Evolutionary conservation across 1,284 basidiomycete species (phyloP), one percentile per base, ranked within the genome.

Genomic region (Puccinia hordei): DNA sequence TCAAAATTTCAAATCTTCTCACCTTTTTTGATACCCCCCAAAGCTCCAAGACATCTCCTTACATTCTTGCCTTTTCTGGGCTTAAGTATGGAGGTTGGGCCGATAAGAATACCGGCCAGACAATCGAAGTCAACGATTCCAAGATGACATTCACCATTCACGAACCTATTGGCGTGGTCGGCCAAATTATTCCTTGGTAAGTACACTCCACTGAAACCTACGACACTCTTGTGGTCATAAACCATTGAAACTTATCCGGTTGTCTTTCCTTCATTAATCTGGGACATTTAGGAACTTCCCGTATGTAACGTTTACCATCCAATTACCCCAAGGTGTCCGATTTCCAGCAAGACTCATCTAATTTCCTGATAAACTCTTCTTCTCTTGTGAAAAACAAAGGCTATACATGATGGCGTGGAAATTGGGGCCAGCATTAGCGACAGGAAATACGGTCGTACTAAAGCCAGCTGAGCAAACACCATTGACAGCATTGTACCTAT

Each of bases 111-210:
- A 87, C 89, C 73, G 94, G 95, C 27, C 90, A 93, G 86, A 89
- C 89, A 76, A 91, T 94, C 84, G 93, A 94, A 86, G 89, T 93
- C 35, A 91, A 93, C 85, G 91, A 91, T 85, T 88, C 88, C 77
- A 94, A 94, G 86, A 87, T 94, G 80, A 89, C 88, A 4, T 95
- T 93, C 87, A 93, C 93, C 19, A 89, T 91, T 38, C 93, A 97
- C 85, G 95, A 98, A 87, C 95, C 96, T 22, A 91, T 97, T 83
- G 96, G 95, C 83, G 94, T 98, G 81, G 94, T 92, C 84, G 93
- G 92, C 12, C 92, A 93, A 87, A 94, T 95, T 85, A 93, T 94
- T 83, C 92, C 82, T 57, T 82, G 81, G 84, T 82, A 81, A 81
- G 81, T 68, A 8, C 22, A 55, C n/a, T 44, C 30, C 17, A n/a